Percentiles rank a stretch among this genome's conserved stretches.
phyloP scores from a whole-genome alignment of 352 stramenopile species.

The Pythium aristosporum region DNA sequence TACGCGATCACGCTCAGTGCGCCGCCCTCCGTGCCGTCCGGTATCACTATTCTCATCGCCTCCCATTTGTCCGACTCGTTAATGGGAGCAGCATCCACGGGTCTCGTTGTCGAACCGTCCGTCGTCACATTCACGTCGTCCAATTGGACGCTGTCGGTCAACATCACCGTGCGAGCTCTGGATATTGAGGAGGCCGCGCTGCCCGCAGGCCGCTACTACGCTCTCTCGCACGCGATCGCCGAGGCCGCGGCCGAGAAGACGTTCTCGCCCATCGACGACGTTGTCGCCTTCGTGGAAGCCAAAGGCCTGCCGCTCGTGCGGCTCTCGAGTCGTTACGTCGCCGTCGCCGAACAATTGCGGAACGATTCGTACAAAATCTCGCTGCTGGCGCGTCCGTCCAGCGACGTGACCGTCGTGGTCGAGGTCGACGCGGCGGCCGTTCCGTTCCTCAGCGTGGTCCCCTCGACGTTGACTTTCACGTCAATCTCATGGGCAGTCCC shows the following conservation, averaged over 20 bases:
- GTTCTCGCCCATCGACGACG: conserved; percentile 33
- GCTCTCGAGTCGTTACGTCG: conserved; percentile 46
- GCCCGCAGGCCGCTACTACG: conserved; percentile 17
- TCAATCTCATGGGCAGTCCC: conserved; percentile 36
- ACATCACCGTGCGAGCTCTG: conserved; percentile 29
- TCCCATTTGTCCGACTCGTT: conserved; percentile 1
- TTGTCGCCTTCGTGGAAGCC: conserved; percentile 47
- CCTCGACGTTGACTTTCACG: conserved; percentile 38
- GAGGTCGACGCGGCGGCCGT: conserved; percentile 6
- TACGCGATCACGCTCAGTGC: conserved; percentile 53
- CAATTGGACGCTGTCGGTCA: conserved; percentile 42
- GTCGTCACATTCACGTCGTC: conserved; percentile 35
- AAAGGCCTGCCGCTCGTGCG: conserved; percentile 55
- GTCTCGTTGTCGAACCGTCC: conserved; percentile 33
- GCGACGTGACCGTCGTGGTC: conserved; percentile 37
- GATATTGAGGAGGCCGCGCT: conserved; percentile 33
- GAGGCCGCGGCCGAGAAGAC: conserved; percentile 33
- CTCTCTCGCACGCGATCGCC: conserved; percentile 37
- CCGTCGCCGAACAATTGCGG: conserved; percentile 41
- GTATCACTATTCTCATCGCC: conserved; percentile 23
- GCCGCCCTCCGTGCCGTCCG: conserved; percentile 29
- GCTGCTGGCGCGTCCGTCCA: conserved; percentile 42
- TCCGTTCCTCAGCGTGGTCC: conserved; percentile 30
- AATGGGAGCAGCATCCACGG: background rate
- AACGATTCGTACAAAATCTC: conserved; percentile 57